Conservation (phyloP, 176 grass and related monocot genomes). For the Aegilops speltoides region DNA sequence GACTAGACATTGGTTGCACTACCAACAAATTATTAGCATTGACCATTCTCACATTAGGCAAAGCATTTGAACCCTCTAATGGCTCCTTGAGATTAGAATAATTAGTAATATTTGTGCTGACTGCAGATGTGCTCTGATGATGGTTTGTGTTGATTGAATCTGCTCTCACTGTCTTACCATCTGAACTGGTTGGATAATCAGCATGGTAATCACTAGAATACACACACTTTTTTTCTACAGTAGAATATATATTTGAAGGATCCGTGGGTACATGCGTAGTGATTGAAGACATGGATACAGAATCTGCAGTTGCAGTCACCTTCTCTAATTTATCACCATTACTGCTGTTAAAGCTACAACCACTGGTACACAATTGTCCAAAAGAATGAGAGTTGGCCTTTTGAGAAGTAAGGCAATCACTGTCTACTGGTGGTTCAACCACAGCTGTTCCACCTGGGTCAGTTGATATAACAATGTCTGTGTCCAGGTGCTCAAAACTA, state of each 20-base stretch:
- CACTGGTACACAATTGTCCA: conserved; percentile 26
- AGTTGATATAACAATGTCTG: conserved; percentile 24
- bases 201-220: conserved; percentile 57
- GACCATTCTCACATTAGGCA: conserved; percentile 30
- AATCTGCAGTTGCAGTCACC: conserved; percentile 6
- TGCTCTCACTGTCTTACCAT: conserved; percentile 10
- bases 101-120: conserved; percentile 30
- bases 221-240: conserved; percentile 40
- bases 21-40: conserved; percentile 22
- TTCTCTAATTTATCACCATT: conserved; percentile 34
- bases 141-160: conserved; percentile 38
- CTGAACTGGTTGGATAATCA: conserved; percentile 30
- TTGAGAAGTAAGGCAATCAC: conserved; percentile 27
- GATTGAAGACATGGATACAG: conserved; percentile 35
- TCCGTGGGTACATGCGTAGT: conserved; percentile 24
- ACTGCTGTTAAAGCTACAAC: conserved; percentile 18
- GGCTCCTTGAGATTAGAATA: conserved; percentile 42
- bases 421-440: conserved; percentile 24
- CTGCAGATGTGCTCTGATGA: conserved; percentile 18
- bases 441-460: conserved; percentile 12
- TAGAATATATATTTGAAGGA: conserved; percentile 31
- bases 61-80: conserved; percentile 32
- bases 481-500: conserved; percentile 30
- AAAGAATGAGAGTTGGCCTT: conserved; percentile 12
- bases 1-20: conserved; percentile 41